Conservation (phyloP, 305 asterid genomes). For the Fraxinus xanthoxyloides region DNA sequence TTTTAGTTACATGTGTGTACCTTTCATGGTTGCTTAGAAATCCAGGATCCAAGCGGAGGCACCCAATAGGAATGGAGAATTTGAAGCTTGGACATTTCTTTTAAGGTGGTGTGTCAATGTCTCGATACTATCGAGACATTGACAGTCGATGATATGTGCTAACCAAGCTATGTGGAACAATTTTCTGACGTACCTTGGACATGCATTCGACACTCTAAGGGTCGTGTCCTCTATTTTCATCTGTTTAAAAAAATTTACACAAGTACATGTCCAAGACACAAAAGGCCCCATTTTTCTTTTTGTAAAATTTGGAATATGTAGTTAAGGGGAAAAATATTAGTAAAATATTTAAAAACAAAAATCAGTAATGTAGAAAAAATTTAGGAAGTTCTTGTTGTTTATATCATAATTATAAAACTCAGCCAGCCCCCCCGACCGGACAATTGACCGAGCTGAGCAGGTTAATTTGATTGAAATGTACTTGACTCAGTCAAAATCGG, state of each 20-base stretch:
- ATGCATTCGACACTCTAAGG: background rate
- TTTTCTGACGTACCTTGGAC: background rate
- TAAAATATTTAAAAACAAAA: too few species aligned
- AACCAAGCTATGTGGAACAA: background rate
- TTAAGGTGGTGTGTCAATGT: background rate
- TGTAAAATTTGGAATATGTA: background rate
- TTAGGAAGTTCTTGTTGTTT: background rate
- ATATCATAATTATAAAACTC: too few species aligned
- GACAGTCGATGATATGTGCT: background rate
- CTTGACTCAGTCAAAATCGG: too few species aligned
- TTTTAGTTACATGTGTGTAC: slow-evolving; percentile 11
- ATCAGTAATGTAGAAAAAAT: background rate
- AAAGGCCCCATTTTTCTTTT: background rate
- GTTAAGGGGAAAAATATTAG: too few species aligned
- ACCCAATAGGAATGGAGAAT: slow-evolving; percentile 20
- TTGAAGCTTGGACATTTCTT: background rate
- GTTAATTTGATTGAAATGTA: too few species aligned
- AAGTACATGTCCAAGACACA: background rate
- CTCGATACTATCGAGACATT: background rate
- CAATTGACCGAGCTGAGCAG: too few species aligned
- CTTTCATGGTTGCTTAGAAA: slow-evolving; percentile 20
- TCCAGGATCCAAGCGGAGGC: slow-evolving; percentile 22
- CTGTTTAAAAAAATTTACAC: background rate
- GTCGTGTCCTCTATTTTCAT: background rate
- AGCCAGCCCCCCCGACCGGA: too few species aligned